Evolutionary conservation across 139 green algal species (phyloP).

Genomic region (Chlamydomonas eustigma): DNA sequence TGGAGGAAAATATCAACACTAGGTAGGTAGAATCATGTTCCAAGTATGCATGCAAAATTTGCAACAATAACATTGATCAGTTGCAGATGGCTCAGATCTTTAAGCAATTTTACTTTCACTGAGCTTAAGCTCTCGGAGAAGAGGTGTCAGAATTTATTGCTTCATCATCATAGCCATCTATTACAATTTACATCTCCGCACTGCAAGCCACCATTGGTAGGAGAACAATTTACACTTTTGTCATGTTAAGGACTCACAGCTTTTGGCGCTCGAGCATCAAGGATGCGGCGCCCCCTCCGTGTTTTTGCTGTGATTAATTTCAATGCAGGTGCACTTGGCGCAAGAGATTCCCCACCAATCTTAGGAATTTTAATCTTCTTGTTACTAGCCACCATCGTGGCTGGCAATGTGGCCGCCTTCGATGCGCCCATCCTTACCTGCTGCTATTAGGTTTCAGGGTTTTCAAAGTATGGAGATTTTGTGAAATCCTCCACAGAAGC

Average conservation of each 20-base stretch:
- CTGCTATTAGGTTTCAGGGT: too few species aligned
- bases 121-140: constrained; percentile 22
- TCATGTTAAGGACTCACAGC: constrained; percentile 47
- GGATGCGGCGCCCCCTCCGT: constrained; percentile 49
- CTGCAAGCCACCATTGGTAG: too few species aligned
- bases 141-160: constrained; percentile 30
- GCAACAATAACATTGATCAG: background rate
- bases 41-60: too few species aligned
- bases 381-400: background rate
- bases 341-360: background rate
- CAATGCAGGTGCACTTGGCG: constrained; percentile 7
- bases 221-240: constrained; percentile 30
- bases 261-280: constrained; percentile 74
- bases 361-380: background rate
- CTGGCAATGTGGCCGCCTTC: too few species aligned
- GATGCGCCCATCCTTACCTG: too few species aligned
- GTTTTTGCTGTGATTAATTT: constrained; percentile 69
- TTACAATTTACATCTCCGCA: background rate
- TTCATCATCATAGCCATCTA: constrained; percentile 6
- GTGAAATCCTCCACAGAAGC: too few species aligned
- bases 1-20: too few species aligned
- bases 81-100: constrained; percentile 12
- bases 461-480: too few species aligned
- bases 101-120: constrained; percentile 18
- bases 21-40: too few species aligned